These are phyloP conservation scores for Verticillium nubilum DNA, from an alignment of 2,329 filamentous ascomycete genomes.

Conservation along the genomic window DNA sequence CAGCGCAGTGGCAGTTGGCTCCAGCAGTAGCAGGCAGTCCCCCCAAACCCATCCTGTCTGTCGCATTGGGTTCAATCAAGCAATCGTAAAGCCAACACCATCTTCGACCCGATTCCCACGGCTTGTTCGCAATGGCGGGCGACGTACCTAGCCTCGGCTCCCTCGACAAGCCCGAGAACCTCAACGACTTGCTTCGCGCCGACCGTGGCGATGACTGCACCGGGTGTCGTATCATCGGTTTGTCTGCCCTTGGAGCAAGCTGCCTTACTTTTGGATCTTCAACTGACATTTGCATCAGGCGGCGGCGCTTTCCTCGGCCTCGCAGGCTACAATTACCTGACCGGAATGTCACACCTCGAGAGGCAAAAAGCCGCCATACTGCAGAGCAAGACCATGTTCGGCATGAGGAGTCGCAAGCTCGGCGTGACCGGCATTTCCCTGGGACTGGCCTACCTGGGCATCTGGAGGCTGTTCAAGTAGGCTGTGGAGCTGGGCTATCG, in stretches of 20 bases:
- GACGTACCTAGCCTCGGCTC: conserved; percentile 44
- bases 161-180: conserved; percentile 56
- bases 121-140: conserved; percentile 31
- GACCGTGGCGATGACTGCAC: conserved; percentile 62
- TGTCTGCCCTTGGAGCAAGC: conserved; percentile 18
- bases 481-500: no score
- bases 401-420: conserved; percentile 63
- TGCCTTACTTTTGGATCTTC: not conserved
- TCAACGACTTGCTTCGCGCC: conserved; percentile 50
- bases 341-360: conserved; percentile 66
- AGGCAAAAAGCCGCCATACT: conserved; percentile 61
- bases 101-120: not conserved
- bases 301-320: conserved; percentile 71
- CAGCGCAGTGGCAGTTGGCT: no score
- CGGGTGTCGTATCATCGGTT: conserved; percentile 67
- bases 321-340: conserved; percentile 71
- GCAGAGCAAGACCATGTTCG: conserved; percentile 64
- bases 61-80: not conserved
- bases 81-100: not conserved
- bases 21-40: not conserved
- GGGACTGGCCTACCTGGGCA: conserved; percentile 61
- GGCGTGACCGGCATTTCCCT: conserved; percentile 65
- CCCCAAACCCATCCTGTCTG: not conserved
- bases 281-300: conserved; percentile 38
- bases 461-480: conserved; percentile 62